phyloP scores from a whole-genome alignment of 1,284 basidiomycete species.

The Volvariella surrecta region DNA sequence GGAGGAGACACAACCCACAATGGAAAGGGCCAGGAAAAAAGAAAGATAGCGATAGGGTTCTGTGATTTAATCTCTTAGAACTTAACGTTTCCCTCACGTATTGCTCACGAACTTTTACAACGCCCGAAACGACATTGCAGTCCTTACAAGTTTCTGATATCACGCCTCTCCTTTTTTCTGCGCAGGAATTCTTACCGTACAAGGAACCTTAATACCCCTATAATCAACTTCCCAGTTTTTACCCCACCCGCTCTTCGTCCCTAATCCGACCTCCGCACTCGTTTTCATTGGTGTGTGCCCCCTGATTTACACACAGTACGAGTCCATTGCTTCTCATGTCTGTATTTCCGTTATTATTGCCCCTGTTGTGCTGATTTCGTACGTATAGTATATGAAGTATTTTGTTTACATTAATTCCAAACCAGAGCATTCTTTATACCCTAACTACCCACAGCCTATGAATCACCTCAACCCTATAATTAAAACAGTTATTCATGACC shows the following conservation, averaged over 20 bases:
- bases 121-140: not conserved
- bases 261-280: not conserved
- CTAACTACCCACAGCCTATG: not conserved
- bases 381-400: not conserved
- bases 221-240: not conserved
- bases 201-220: not conserved
- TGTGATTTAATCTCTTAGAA: too few species aligned
- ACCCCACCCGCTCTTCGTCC: not conserved
- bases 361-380: not conserved
- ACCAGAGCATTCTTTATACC: not conserved
- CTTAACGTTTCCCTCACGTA: too few species aligned
- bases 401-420: not conserved
- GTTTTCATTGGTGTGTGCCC: constrained; percentile 1
- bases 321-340: not conserved
- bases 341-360: constrained; percentile 1
- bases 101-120: too few species aligned
- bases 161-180: not conserved
- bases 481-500: not conserved
- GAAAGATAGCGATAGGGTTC: too few species aligned
- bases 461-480: constrained; percentile 10
- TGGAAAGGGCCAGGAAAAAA: too few species aligned
- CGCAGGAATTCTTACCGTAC: not conserved
- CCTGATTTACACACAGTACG: not conserved
- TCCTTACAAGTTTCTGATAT: not conserved
- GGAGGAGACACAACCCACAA: too few species aligned